Conservation (phyloP, 352 stramenopile genomes). For the Globisporangium acanthophoron region DNA sequence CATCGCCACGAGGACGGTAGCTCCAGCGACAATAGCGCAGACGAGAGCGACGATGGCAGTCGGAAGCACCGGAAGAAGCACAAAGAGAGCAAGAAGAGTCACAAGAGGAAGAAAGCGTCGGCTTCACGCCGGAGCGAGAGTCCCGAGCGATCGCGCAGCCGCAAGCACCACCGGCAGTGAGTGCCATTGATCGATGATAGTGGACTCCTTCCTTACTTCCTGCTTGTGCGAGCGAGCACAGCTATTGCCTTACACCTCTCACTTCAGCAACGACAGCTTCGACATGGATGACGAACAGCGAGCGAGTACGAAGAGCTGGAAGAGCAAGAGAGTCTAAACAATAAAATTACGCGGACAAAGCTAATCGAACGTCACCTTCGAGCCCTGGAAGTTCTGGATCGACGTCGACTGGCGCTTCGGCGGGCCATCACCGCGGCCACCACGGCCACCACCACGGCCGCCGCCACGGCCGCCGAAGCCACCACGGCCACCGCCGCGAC, state of each 20-base stretch:
- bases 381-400: slow-evolving; percentile 94
- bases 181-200: too few species aligned
- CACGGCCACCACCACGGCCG: slow-evolving; percentile 39
- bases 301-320: background rate
- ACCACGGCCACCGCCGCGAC: slow-evolving; percentile 22
- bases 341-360: slow-evolving; percentile 12
- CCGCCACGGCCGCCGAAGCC: slow-evolving; percentile 28
- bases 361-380: slow-evolving; percentile 97
- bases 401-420: slow-evolving; percentile 81
- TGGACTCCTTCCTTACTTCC: too few species aligned
- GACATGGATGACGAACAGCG: background rate
- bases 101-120: slow-evolving; percentile 18
- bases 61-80: slow-evolving; percentile 24
- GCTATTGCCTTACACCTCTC: too few species aligned
- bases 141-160: slow-evolving; percentile 7
- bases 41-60: slow-evolving; percentile 16
- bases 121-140: slow-evolving; percentile 15
- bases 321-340: slow-evolving; percentile 11
- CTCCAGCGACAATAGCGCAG: slow-evolving; percentile 4
- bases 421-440: slow-evolving; percentile 59
- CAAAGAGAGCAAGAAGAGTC: slow-evolving; percentile 23
- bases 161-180: slow-evolving; percentile 8
- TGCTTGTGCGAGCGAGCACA: background rate
- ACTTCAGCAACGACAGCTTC: too few species aligned
- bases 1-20: slow-evolving; percentile 18